A percentile compares a stretch with the other conserved stretches of the same genome.
These are phyloP conservation scores for Penicillium arizonense DNA, from an alignment of 495 filamentous ascomycete species.

Conservation along the genomic window DNA sequence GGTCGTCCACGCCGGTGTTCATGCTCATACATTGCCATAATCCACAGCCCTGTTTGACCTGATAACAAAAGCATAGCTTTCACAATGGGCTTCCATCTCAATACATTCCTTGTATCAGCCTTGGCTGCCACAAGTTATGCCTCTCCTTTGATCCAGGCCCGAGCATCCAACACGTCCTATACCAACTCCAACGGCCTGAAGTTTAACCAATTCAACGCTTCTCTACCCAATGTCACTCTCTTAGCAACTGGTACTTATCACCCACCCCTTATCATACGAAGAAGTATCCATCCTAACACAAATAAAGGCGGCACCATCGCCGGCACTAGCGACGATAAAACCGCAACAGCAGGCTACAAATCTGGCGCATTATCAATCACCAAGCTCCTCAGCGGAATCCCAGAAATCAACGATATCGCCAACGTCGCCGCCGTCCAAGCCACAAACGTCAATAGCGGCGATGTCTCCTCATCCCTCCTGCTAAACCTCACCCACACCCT, in stretches of 20 bases:
- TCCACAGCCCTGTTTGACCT: neutral
- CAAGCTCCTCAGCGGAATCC: constrained; percentile 39
- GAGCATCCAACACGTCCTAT: constrained; percentile 21
- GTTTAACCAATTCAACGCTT: constrained; percentile 41
- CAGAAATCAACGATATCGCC: constrained; percentile 42
- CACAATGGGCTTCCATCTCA: constrained; percentile 20
- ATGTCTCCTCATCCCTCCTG: constrained; percentile 41
- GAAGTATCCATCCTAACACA: neutral
- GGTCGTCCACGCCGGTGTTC: neutral
- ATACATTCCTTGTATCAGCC: constrained; percentile 17
- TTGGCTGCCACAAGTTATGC: constrained; percentile 24
- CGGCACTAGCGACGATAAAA: constrained; percentile 37
- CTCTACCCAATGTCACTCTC: constrained; percentile 50
- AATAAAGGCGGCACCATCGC: constrained; percentile 47
- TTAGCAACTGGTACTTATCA: constrained; percentile 39
- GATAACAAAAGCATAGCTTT: neutral
- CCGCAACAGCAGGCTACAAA: constrained; percentile 47
- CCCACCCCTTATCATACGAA: neutral
- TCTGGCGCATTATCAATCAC: constrained; percentile 42
- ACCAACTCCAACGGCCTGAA: constrained; percentile 35
- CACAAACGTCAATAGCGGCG: constrained; percentile 34
- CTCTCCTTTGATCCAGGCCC: constrained; percentile 26
- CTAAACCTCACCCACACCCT: constrained; percentile 41
- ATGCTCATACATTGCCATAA: too few relatives aligned
- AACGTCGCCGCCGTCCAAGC: constrained; percentile 49